A percentile compares a stretch with the other conserved stretches of the same genome.
Evolutionary conservation across 805 yeast species (phyloP).

Genomic region (Pichia phayaonensis): DNA sequence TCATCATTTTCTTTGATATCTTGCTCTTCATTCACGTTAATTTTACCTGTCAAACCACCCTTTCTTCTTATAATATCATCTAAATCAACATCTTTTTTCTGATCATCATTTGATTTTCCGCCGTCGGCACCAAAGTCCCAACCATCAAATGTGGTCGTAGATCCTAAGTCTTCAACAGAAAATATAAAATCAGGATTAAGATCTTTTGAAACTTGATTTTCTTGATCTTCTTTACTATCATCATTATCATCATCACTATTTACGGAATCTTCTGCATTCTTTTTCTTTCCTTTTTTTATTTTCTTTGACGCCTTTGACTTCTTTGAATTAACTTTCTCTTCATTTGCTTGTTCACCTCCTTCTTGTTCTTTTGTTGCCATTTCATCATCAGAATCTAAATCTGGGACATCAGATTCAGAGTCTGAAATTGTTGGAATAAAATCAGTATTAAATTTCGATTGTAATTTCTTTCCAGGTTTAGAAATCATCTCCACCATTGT

Average conservation of each 20-base stretch:
- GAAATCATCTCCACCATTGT: background rate
- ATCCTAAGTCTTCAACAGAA: conserved; percentile 37
- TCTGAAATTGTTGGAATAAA: conserved; percentile 71
- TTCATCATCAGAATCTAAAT: conserved; percentile 30
- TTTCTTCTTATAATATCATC: conserved; percentile 82
- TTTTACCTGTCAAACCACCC: conserved; percentile 47
- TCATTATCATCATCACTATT: conserved; percentile 17
- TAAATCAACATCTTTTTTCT: conserved; percentile 65
- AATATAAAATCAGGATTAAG: conserved; percentile 72
- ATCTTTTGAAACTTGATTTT: conserved; percentile 41
- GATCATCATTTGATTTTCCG: conserved; percentile 11
- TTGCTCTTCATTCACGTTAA: conserved; percentile 28
- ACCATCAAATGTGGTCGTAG: conserved; percentile 48
- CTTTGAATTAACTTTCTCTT: background rate
- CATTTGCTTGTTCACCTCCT: conserved; percentile 17
- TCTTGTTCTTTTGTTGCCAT: conserved; percentile 7
- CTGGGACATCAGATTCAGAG: conserved; percentile 58
- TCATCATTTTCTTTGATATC: conserved; percentile 30
- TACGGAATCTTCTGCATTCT: background rate
- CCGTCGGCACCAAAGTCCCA: conserved; percentile 71
- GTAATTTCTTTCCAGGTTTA: background rate
- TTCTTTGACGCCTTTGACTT: background rate
- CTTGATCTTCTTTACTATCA: conserved; percentile 28
- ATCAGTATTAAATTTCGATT: conserved; percentile 30
- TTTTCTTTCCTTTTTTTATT: conserved; percentile 4